Evolutionary conservation across 2,329 filamentous ascomycete species (phyloP), one percentile per base, ranked within the genome.

Genomic region (Nannizziopsis barbatae): DNA sequence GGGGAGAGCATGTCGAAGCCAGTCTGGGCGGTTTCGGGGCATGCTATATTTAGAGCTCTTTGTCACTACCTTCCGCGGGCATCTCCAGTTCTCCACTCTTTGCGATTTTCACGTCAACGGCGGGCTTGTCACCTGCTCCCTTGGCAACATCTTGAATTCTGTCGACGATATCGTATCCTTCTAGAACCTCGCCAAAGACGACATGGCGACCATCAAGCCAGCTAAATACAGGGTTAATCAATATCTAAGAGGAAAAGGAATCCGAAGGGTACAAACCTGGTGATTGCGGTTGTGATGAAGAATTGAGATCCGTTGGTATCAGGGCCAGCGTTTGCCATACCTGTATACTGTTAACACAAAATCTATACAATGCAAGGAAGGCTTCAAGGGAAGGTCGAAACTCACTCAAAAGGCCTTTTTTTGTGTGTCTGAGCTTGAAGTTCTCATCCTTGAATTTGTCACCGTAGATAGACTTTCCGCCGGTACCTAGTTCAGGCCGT

Each of bases 381-480:
- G 14, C 17, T 32, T 12, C 35, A 12, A 14, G 11, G 9, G n/a
- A 32, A 40, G 22, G 22, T 27, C 22, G 22, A 7, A 27, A 58
- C 75, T 58, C 74, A 75, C 74, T 80, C 54, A 83, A 66, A 49
- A 79, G 70, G 51, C 78, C 78, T 62, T 75, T 77, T 66, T 78
- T 78, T 65, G 70, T 79, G 70, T 82, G 79, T 68, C 79, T 80
- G 60, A 82, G 70, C 71, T 82, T 81, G 71, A 83, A 81, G 74
- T 83, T 83, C 74, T 83, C 80, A 56, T 83, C 80, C 45, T 72
- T 67, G 64, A 83, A 83, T 67, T 81, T 81, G 52, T 71, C 67
- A 55, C 79, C 79, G 61, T 82, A 83, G 65, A 83, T 82, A 51
- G 76, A 80, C 69, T 81, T 80, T 56, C 80, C 80, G 53, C 80